phyloP scores from a whole-genome alignment of 2,329 filamentous ascomycete species.

The Mycosphaerella arachidis region DNA sequence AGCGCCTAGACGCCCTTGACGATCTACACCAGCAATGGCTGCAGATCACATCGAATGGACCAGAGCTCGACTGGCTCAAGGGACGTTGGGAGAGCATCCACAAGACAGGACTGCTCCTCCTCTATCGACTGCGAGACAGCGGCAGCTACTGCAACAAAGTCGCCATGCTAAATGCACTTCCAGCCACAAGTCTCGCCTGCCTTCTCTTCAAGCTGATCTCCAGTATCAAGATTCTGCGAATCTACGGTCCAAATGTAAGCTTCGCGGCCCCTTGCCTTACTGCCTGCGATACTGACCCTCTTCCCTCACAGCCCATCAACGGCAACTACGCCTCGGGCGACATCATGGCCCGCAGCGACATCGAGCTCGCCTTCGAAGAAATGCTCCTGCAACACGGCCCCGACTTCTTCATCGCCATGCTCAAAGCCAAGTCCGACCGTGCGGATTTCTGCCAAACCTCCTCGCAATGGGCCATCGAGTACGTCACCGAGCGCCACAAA shows the following conservation, averaged over 20 bases:
- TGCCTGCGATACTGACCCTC: neutral
- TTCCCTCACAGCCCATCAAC: slow-evolving; percentile 17
- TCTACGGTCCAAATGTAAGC: slow-evolving; percentile 26
- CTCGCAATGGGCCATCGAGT: slow-evolving; percentile 23
- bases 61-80: slow-evolving; percentile 30
- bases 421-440: slow-evolving; percentile 12
- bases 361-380: slow-evolving; percentile 34
- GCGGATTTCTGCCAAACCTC: neutral
- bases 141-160: slow-evolving; percentile 20
- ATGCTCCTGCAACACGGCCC: slow-evolving; percentile 30
- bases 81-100: slow-evolving; percentile 31
- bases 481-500: slow-evolving; percentile 10
- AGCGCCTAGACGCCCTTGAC: slow-evolving; percentile 20
- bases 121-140: slow-evolving; percentile 31
- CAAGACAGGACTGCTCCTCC: slow-evolving; percentile 29
- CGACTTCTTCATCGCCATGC: slow-evolving; percentile 26
- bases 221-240: slow-evolving; percentile 30
- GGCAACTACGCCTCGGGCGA: slow-evolving; percentile 17
- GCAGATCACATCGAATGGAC: slow-evolving; percentile 23
- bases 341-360: slow-evolving; percentile 24
- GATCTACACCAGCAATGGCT: slow-evolving; percentile 28
- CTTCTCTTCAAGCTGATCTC: slow-evolving; percentile 32
- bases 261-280: neutral
- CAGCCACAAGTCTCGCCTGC: slow-evolving; percentile 30
- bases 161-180: slow-evolving; percentile 26